Evolutionary conservation across 306 rosid genomes (phyloP).

Genomic region (Malus orientalis): DNA sequence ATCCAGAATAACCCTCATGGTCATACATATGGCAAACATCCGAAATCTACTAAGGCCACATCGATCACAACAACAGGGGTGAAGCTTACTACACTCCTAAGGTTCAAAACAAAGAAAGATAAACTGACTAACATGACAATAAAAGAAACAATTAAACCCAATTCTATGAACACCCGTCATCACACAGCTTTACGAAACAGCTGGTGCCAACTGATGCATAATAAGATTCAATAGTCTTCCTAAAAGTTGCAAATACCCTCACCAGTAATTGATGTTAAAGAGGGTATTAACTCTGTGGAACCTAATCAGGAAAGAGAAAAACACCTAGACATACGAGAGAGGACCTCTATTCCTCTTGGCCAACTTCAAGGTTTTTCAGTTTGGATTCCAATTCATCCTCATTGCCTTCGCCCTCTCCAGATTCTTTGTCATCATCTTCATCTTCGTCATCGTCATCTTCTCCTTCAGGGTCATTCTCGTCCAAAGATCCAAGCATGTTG

Average conservation of each 20-base stretch:
- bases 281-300: not conserved
- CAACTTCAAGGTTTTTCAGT: constrained; percentile 76
- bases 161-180: constrained; percentile 2
- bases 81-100: constrained; percentile 10
- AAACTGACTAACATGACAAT: not conserved
- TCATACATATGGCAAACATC: not conserved
- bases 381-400: constrained; percentile 62
- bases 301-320: not conserved
- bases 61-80: not conserved
- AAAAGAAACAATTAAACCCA: not conserved
- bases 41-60: not conserved
- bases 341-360: constrained; percentile 19
- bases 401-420: constrained; percentile 34
- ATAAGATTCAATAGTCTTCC: constrained; percentile 7
- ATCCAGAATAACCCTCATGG: not conserved
- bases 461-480: constrained; percentile 89
- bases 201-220: not conserved
- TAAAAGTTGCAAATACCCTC: constrained; percentile 6
- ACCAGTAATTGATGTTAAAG: constrained; percentile 6
- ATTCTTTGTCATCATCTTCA: constrained; percentile 34
- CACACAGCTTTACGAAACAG: constrained; percentile 1
- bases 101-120: constrained; percentile 13
- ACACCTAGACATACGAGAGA: not conserved
- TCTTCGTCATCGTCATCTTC: constrained; percentile 39
- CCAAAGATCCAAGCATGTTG: constrained; percentile 54